Evolutionary conservation across 805 yeast species (phyloP), one percentile per base, ranked within the genome.

Genomic region (Lachancea mirantina): DNA sequence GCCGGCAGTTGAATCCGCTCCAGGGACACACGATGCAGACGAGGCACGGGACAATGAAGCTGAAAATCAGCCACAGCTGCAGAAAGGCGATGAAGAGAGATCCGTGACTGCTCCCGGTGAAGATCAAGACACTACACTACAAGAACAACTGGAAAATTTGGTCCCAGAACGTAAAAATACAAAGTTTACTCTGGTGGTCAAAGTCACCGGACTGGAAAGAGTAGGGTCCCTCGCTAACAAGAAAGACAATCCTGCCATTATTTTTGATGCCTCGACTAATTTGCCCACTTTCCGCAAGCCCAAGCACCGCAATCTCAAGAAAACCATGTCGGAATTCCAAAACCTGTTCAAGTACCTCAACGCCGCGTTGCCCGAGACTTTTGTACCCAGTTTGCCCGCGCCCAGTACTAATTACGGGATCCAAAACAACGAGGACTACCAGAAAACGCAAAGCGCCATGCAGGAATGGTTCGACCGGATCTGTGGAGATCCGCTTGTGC

Each of bases 381-480:
- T 89, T 59, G 87, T 92, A 4, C 96, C 97, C 0, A 77, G 94
- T 5, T 64, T 92, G 25, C 96, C 97, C 0, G 62, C 67, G 14
- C 65, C 92, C 1, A 69, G 65, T 5, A 81, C 95, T 1, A 70
- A 87, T 13, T 88, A 77, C 50, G 94, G 95, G 16, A 64, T 76
- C n/a, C 83, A 83, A 33, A 83, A 88, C 27, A 81, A 81, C 18
- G 96, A 89, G 41, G 94, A 84, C 49, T 68, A 67, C 30, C 63
- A 64, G 33, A 73, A 74, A 35, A 64, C 84, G 24, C 60, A 68
- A 29, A 45, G 46, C 10, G 70, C 72, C 29, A 69, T 88, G 61
- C 97, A 89, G 56, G 72, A 67, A 41, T 92, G 98, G 98, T 78
- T 92, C 44, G 73, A 78, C 47, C 64, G 94, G 30, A 65, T 92